Base-by-base conservation (phyloP, 306 rosid genomes). In the Cicer arietinum region DNA sequence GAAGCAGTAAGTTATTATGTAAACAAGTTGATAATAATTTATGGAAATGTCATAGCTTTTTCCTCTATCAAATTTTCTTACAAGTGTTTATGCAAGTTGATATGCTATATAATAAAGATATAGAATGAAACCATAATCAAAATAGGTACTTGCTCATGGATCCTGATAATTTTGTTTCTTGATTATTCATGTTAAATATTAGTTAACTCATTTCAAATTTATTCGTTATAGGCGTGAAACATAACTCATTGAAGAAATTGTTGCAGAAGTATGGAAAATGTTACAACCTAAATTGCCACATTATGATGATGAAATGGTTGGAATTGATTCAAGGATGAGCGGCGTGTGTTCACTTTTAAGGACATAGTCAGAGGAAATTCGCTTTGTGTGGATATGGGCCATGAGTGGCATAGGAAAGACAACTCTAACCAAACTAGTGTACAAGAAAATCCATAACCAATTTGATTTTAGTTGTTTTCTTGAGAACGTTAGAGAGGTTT, bases 401-500 rank as follows among this genome's bases (percentile, higher is more conserved):
- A 61, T 61, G 67, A 22, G 47, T 16, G 67, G 47, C 67, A 61
- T 61, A 61, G 67, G 67, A 16, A 79, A 79, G 12, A 56, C 80
- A 54, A 56, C 80, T 14, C 67, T 77, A n/a, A 75, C 61, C 3
- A 45, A 3, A 9, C 60, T 45, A 3, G 30, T 77, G 9, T 67
- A 16, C 0, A 25, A 67, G 18, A 45, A 18, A 44, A 67, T 77
- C 65, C 37, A 11, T 22, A 14, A 40, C 7, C n/a, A 56, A 30
- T 77, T 77, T 67, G 69, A 77, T n/a, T n/a, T 10, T 56, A 18
- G 46, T 57, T 77, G 69, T 40, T 67, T 77, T 77, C 80, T 77
- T 60, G 12, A 9, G 5, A 17, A 16, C 1, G 6, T 50, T 59
- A 41, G 79, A 71, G 79, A 44, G 50, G 20, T 13, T 30, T 54